Base-by-base conservation (phyloP, 768 basidiomycete species). In the Boletus huronensis region DNA sequence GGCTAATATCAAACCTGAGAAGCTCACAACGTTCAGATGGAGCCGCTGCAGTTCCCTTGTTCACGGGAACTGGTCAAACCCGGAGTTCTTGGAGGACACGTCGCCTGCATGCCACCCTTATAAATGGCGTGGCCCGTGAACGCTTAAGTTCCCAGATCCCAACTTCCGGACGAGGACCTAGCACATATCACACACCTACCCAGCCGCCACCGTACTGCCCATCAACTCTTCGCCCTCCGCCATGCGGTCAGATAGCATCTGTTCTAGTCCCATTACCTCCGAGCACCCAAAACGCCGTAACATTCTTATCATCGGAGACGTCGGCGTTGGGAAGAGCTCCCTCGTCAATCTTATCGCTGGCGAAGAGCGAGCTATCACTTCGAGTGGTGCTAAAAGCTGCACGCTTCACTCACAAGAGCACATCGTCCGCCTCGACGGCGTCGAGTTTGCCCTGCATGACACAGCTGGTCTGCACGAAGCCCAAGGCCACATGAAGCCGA, bases 261-360 rank as follows among this genome's bases (percentile, higher is more conserved):
- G 52, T 57, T 57, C 65, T 16, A 57, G 57, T 29, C 56, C 57
- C 52, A 57, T 46, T 41, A 5, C 31, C 42, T 50, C 51, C 31
- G 53, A 63, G 5, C 23, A 19, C 6, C 43, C 48, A 38, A 43
- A n/a, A 23, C 65, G 50, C 34, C 65, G 65, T 13, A 68, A 68
- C 36, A 36, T 70, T 44, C 51, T 68, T 35, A 68, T 68, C 32
- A 53, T 68, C 11, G 67, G 67, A 32, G 67, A 68, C 35, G 60
- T 67, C 17, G 67, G 67, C 26, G 54, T 60, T 17, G 71, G 72
- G 10, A 78, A 78, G 57, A 77, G 75, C 53, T 74, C 73, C 5
- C 64, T 77, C 41, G 58, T 78, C 50, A 78, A 77, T 53, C 70
- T 78, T 60, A 58, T 77, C 31, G 57, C 61, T 2, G 70, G 66